Evolutionary conservation across 106 monocot species (phyloP), one percentile per base, ranked within the genome.

Genomic region (Allium cepa): DNA sequence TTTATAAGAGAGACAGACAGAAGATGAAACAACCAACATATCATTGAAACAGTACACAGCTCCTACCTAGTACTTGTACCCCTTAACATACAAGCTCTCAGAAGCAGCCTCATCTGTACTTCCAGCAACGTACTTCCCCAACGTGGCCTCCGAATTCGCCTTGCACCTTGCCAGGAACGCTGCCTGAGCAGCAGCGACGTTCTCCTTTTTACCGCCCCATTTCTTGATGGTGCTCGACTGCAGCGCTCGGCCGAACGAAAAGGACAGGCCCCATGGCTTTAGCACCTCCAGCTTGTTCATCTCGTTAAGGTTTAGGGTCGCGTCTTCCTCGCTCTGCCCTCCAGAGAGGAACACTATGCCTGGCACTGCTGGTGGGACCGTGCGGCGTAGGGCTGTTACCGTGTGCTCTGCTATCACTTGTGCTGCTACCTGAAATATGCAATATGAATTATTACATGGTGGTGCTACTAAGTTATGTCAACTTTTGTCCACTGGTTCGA

Each of bases 261-360:
- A 75, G 11, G 75, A 75, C 4, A 75, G 68, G 8, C 66, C 59
- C 75, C 75, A 75, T 0, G 67, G 75, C 51, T 75, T 75, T 68
- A 67, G 17, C 14, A 52, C 50, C 26, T 74, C 36, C 8, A 66
- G 66, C 11, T 73, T 73, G 64, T 73, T 73, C 73, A 73, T 73
- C 16, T 53, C 73, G 36, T 73, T 57, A 10, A 73, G 55, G 12
- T 73, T 73, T 49, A 15, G 59, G 1, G 74, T 74, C 0, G 74
- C 74, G 10, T 59, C 49, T 36, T 74, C 74, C 66, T 74, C 74
- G 50, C 74, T 74, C 74, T 74, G 74, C 2, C 66, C 74, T 7
- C 74, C 74, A 12, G 74, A 74, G 11, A 74, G 74, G 74, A 74
- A 74, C 56, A 74, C 74, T 14, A 75, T 68, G 7, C 66, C 75